Conservation (phyloP, 768 basidiomycete species). For the Cyclocybe cylindracea region DNA sequence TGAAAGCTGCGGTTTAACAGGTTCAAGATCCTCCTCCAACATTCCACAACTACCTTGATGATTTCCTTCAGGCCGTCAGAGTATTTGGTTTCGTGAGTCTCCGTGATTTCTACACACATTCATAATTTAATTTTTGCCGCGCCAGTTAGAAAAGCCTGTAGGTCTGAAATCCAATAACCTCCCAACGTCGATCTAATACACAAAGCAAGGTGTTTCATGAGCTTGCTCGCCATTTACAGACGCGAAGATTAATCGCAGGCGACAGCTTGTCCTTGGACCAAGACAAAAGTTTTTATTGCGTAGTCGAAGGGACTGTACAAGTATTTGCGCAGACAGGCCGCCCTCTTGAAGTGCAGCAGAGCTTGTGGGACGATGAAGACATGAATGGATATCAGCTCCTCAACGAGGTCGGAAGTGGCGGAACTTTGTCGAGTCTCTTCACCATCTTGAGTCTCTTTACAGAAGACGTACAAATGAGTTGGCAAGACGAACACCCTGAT, state of each 20-base stretch:
- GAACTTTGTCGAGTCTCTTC: slow-evolving; percentile 93
- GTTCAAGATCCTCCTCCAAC: slow-evolving; percentile 62
- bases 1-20: slow-evolving; percentile 4
- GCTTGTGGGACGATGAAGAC: slow-evolving; percentile 78
- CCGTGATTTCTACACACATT: not conserved
- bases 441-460: slow-evolving; percentile 97
- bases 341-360: slow-evolving; percentile 44
- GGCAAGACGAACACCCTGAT: slow-evolving; percentile 68
- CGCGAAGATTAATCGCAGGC: slow-evolving; percentile 91
- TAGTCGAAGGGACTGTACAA: slow-evolving; percentile 96
- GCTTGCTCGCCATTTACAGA: slow-evolving; percentile 93
- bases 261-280: slow-evolving; percentile 90
- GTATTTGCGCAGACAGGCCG: slow-evolving; percentile 80
- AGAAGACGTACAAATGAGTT: slow-evolving; percentile 88
- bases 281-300: slow-evolving; percentile 96
- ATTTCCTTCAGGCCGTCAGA: slow-evolving; percentile 93
- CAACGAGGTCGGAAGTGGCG: slow-evolving; percentile 95
- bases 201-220: slow-evolving; percentile 86
- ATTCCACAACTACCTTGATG: slow-evolving; percentile 96
- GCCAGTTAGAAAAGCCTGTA: slow-evolving; percentile 86
- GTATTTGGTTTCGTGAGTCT: slow-evolving; percentile 88
- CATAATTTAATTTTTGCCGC: slow-evolving; percentile 1
- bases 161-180: slow-evolving; percentile 20
- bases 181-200: not conserved
- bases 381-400: slow-evolving; percentile 96